Evolutionary conservation across 768 basidiomycete species (phyloP).

Genomic region (Astraeus odoratus): DNA sequence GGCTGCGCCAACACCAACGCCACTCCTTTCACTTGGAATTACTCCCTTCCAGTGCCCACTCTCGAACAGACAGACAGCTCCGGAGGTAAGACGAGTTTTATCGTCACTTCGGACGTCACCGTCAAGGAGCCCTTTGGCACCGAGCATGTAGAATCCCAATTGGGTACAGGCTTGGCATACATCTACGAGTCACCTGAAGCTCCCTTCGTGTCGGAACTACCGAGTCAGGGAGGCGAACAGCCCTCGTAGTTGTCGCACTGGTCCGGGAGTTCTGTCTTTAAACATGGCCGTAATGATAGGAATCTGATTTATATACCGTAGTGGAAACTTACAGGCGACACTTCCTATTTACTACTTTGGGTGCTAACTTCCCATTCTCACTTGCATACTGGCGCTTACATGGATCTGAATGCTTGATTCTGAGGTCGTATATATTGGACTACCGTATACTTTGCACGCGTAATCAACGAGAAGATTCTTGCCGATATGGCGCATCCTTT

Average conservation of each 20-base stretch:
- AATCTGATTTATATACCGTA: too few species aligned
- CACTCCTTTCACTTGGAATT: constrained; percentile 7
- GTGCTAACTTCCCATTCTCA: too few species aligned
- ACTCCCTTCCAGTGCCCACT: background rate
- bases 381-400: too few species aligned
- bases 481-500: background rate
- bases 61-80: constrained; percentile 4
- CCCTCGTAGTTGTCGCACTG: background rate
- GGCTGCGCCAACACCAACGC: constrained; percentile 3
- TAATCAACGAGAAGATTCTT: background rate
- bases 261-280: too few species aligned
- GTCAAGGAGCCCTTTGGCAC: background rate
- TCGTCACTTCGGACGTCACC: background rate
- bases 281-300: too few species aligned
- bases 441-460: background rate
- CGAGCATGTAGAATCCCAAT: background rate
- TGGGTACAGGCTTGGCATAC: constrained; percentile 2
- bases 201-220: background rate
- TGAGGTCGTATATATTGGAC: too few species aligned
- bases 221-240: constrained; percentile 1
- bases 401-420: too few species aligned
- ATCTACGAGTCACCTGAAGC: constrained; percentile 3
- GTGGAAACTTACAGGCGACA: too few species aligned
- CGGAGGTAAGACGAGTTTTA: constrained; percentile 6
- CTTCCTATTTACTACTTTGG: too few species aligned